Percentiles rank a stretch among this genome's conserved stretches.
phyloP scores from a whole-genome alignment of 2,329 filamentous ascomycete species.

The Triangularia setosa region DNA sequence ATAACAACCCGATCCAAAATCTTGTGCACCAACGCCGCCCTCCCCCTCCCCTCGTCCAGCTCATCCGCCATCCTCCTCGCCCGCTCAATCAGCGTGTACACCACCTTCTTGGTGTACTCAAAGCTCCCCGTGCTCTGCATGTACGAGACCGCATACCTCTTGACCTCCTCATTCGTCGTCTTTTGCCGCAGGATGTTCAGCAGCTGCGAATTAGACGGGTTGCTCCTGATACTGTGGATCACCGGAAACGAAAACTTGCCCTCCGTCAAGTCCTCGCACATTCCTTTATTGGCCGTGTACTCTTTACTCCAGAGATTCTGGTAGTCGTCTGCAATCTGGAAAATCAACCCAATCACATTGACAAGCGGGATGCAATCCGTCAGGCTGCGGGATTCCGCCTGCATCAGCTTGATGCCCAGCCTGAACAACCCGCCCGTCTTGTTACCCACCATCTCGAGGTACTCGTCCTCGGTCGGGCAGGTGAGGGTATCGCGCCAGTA shows the following conservation, averaged over 20 bases:
- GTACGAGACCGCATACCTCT: constrained; percentile 83
- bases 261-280: constrained; percentile 93
- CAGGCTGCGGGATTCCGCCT: constrained; percentile 59
- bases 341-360: constrained; percentile 79
- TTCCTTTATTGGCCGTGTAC: constrained; percentile 85
- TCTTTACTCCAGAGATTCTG: constrained; percentile 73
- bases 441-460: constrained; percentile 90
- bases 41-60: constrained; percentile 58
- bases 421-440: constrained; percentile 87
- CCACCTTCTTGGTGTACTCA: constrained; percentile 70
- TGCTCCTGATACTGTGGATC: constrained; percentile 83
- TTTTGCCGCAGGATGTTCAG: constrained; percentile 92
- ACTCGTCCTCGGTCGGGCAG: constrained; percentile 81
- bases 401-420: constrained; percentile 82
- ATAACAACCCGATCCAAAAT: constrained; percentile 66
- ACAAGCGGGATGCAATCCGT: constrained; percentile 78
- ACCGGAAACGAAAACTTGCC: constrained; percentile 96
- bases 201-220: constrained; percentile 71
- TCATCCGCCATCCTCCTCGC: constrained; percentile 60
- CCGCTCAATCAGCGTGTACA: constrained; percentile 59
- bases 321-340: constrained; percentile 92
- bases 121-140: constrained; percentile 92
- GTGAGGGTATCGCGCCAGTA: constrained; percentile 85
- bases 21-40: constrained; percentile 54
- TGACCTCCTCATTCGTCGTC: constrained; percentile 80